Percentiles rank a stretch among this genome's conserved stretches.
These are phyloP conservation scores for Candida broadrunensis DNA, from an alignment of 805 yeast species.

Conservation along the genomic window DNA sequence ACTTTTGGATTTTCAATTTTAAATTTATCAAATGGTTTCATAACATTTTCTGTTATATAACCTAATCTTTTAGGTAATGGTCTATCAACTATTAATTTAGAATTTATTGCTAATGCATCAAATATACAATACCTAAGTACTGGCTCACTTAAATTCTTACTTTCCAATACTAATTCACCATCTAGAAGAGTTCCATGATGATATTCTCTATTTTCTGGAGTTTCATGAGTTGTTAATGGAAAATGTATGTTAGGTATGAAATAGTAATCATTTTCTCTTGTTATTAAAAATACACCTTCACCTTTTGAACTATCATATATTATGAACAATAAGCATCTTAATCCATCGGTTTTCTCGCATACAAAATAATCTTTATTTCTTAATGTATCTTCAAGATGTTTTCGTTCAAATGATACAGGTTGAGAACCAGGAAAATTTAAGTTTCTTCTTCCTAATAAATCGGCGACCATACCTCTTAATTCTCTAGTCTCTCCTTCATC, in stretches of 20 bases:
- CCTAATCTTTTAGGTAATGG: slow-evolving; percentile 81
- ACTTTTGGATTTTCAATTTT: slow-evolving; percentile 70
- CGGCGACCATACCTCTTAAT: slow-evolving; percentile 67
- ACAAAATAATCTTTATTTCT: slow-evolving; percentile 79
- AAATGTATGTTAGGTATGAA: slow-evolving; percentile 82
- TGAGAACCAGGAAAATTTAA: slow-evolving; percentile 87
- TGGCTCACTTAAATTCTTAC: slow-evolving; percentile 53
- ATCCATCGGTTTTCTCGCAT: slow-evolving; percentile 94
- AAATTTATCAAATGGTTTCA: slow-evolving; percentile 75
- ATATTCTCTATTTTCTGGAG: slow-evolving; percentile 49
- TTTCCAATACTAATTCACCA: slow-evolving; percentile 86
- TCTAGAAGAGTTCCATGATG: slow-evolving; percentile 90
- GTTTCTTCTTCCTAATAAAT: slow-evolving; percentile 50
- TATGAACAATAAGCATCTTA: slow-evolving; percentile 74
- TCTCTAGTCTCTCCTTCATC: slow-evolving; percentile 69
- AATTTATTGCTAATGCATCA: slow-evolving; percentile 86
- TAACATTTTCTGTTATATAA: slow-evolving; percentile 76
- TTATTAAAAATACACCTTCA: slow-evolving; percentile 86
- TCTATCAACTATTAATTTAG: slow-evolving; percentile 64
- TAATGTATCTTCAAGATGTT: slow-evolving; percentile 64
- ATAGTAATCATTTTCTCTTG: slow-evolving; percentile 84
- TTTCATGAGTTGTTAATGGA: slow-evolving; percentile 50
- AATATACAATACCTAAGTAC: slow-evolving; percentile 76
- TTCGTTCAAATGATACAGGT: slow-evolving; percentile 84
- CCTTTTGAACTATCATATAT: slow-evolving; percentile 68